Evolutionary conservation across 208 protist genomes (phyloP), one percentile per base, ranked within the genome.

Genomic region (Crithidia fasciculata): DNA sequence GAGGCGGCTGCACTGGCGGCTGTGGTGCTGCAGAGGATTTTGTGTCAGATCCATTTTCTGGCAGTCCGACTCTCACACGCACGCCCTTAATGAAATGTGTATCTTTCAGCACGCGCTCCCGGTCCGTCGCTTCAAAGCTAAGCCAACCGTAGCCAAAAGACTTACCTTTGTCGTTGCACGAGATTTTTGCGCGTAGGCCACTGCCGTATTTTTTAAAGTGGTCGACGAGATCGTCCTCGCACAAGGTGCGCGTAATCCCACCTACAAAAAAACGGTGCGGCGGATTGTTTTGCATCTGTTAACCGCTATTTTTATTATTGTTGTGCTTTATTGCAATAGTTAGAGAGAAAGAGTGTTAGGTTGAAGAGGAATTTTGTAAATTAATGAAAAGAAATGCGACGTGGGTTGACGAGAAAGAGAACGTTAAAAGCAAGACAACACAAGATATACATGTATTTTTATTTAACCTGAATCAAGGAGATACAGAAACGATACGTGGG

Each of bases 71-170:
- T 18, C 36, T 19, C 4, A 70, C 16, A 28, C 28, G 39, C 7
- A 54, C 43, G 2, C 56, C 68, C 4, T 59, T 71, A 37, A 80
- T 39, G 0, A 45, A 50, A n/a, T 80, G 74, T 7, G 49, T 16
- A 9, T 47, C 49, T 2, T 43, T 59, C 5, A 74, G 8, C 39
- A 80, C 18, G 10, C 62, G 74, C 3, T 73, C 44, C 1, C n/a
- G 10, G 28, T 80, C 68, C 0, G 74, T 68, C 4, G 43, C 9
- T 6, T 78, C 59, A 75, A 85, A 91, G 16, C 28, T 9, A 40
- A 88, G 36, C 83, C 84, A 94, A 36, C 89, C 89, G 71, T 88
- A 94, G 18, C 89, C 89, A 6, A 86, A 65, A 13, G 86, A 87
- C 57, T 83, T 70, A 18, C 89, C 89, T 12, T 72, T 55, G 10